Conservation (phyloP, 352 stramenopile species). For the Pythium biforme region DNA sequence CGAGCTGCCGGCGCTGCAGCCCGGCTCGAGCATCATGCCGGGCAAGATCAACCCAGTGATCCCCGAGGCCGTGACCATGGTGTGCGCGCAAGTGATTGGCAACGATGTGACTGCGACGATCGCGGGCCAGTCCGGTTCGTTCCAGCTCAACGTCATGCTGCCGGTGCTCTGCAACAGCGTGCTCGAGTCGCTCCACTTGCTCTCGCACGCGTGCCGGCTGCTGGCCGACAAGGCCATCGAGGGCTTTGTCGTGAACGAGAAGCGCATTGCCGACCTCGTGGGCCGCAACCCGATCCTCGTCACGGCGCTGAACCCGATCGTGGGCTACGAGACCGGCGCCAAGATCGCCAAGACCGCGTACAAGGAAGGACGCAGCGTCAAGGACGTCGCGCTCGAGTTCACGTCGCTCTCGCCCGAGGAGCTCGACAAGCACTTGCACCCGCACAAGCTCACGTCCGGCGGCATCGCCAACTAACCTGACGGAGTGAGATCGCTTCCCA, state of each 20-base stretch:
- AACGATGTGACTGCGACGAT: conserved; percentile 57
- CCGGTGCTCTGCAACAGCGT: conserved; percentile 52
- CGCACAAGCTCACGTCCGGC: conserved; percentile 42
- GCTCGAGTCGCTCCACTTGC: conserved; percentile 44
- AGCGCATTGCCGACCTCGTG: conserved; percentile 45
- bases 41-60: conserved; percentile 95
- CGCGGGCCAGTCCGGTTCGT: conserved; percentile 45
- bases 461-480: conserved; percentile 38
- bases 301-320: conserved; percentile 54
- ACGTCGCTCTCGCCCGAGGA: conserved; percentile 43
- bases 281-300: conserved; percentile 58
- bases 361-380: conserved; percentile 50
- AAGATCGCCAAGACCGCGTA: conserved; percentile 64
- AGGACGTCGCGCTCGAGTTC: conserved; percentile 46
- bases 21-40: conserved; percentile 95
- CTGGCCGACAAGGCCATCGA: conserved; percentile 47
- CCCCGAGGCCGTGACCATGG: conserved; percentile 53
- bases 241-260: conserved; percentile 44
- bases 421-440: conserved; percentile 55
- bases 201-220: conserved; percentile 37
- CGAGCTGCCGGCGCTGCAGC: conserved; percentile 88
- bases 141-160: conserved; percentile 67
- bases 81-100: conserved; percentile 56
- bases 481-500: not conserved
- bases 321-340: conserved; percentile 54